phyloP scores from a whole-genome alignment of 371 early-diverging fungal genomes.

The Capniomyces stellatus region DNA sequence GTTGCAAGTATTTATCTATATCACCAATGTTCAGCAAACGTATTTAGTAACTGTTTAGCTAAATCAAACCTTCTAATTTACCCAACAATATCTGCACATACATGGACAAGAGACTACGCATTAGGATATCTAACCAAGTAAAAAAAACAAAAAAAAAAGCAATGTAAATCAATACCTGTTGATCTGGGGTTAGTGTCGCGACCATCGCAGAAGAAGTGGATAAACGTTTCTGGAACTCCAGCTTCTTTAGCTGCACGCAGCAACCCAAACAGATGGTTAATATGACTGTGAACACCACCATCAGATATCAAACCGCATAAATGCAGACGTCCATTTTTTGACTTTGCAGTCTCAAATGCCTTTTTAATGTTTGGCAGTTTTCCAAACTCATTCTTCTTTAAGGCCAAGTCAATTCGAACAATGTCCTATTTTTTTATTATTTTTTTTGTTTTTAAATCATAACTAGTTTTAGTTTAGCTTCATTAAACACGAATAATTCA shows the following conservation, averaged over 20 bases:
- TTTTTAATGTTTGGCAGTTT: constrained; percentile 51
- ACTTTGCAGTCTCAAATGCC: constrained; percentile 70
- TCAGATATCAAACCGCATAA: constrained; percentile 96
- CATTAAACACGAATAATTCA: too few relatives aligned
- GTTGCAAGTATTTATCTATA: constrained; percentile 39
- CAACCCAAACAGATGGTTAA: constrained; percentile 75
- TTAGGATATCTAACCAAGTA: neutral
- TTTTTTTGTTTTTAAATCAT: too few relatives aligned
- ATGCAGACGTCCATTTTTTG: constrained; percentile 78
- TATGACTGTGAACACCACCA: constrained; percentile 99
- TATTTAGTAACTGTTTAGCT: too few relatives aligned
- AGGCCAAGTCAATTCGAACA: constrained; percentile 85
- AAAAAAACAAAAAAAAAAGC: constrained; percentile 4
- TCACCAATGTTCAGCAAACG: neutral
- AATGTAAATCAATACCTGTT: constrained; percentile 17
- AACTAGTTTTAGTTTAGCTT: too few relatives aligned
- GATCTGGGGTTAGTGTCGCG: constrained; percentile 95
- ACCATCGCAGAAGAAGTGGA: constrained; percentile 98
- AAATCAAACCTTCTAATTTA: too few relatives aligned
- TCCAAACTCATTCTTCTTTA: constrained; percentile 64
- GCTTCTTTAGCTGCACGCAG: constrained; percentile 68
- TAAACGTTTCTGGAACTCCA: constrained; percentile 67
- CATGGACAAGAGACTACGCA: constrained; percentile 1
- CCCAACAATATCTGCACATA: too few relatives aligned
- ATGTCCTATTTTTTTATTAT: too few relatives aligned